These are phyloP conservation scores for Paramecium sexaurelia DNA, from an alignment of 73 alveolate species.

Conservation along the genomic window DNA sequence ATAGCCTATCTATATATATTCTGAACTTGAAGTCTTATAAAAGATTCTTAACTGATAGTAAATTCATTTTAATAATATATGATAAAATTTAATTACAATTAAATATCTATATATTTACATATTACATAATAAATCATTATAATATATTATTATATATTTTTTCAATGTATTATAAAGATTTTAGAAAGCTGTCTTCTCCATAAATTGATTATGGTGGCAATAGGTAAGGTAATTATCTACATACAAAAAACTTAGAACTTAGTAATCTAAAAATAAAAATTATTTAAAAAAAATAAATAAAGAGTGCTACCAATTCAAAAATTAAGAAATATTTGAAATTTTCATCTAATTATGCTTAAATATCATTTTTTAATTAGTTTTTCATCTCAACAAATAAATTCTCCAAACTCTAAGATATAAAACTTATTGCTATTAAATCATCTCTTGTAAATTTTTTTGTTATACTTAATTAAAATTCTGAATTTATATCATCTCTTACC, in stretches of 20 bases:
- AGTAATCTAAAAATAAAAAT: not conserved
- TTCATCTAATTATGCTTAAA: not conserved
- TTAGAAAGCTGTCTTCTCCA: constrained; percentile 23
- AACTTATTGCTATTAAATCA: not conserved
- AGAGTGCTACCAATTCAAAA: not conserved
- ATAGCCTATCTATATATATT: not conserved
- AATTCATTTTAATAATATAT: no score
- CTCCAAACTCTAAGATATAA: not conserved
- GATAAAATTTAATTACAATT: not conserved
- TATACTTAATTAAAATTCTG: not conserved
- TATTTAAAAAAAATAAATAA: not conserved
- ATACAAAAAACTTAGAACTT: not conserved
- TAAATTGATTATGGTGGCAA: constrained; percentile 20
- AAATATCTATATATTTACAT: not conserved
- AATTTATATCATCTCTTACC: not conserved
- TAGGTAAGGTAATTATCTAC: constrained; percentile 4
- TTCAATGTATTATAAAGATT: not conserved
- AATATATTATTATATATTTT: not conserved
- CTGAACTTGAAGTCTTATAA: not conserved
- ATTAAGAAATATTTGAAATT: not conserved
- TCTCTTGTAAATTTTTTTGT: not conserved
- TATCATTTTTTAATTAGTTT: not conserved
- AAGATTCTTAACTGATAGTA: not conserved
- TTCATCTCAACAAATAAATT: not conserved
- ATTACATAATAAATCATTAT: not conserved